phyloP scores from a whole-genome alignment of 148 eudicot species.

The Rheum nobile region DNA sequence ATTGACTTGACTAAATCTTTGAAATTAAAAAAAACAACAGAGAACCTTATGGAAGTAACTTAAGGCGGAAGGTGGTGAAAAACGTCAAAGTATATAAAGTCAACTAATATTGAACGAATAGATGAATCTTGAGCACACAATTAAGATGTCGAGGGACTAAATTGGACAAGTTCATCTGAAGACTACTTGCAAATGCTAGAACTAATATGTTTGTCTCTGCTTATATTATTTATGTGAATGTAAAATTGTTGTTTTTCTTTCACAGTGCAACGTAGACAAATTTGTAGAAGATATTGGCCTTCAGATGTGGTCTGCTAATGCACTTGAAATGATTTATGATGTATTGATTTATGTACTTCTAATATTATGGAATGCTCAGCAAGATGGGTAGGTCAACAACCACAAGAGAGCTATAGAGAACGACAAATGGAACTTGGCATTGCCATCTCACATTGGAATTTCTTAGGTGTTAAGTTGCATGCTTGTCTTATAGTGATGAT shows the following conservation, averaged over 20 bases:
- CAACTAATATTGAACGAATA: not conserved
- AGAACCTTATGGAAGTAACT: not conserved
- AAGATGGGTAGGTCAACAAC: not conserved
- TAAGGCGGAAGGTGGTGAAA: not conserved
- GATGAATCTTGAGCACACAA: not conserved
- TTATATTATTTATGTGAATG: not conserved
- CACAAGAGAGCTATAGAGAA: not conserved
- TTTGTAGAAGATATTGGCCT: not conserved
- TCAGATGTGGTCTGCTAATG: not conserved
- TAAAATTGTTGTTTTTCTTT: not conserved
- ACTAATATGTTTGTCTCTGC: not conserved
- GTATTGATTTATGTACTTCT: not conserved
- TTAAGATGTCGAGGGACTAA: not conserved
- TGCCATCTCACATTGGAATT: not conserved
- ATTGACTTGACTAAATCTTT: not conserved
- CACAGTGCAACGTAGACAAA: not conserved
- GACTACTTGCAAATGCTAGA: not conserved
- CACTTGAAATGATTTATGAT: not conserved
- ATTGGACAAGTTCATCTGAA: too few species aligned
- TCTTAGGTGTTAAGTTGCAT: not conserved
- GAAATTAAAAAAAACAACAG: not conserved
- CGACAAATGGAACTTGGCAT: not conserved
- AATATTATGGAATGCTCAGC: not conserved
- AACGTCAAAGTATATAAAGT: not conserved
- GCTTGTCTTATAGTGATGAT: not conserved